Evolutionary conservation across 495 filamentous ascomycete species (phyloP), one percentile per base, ranked within the genome.

Genomic region (Podospora sp.): DNA sequence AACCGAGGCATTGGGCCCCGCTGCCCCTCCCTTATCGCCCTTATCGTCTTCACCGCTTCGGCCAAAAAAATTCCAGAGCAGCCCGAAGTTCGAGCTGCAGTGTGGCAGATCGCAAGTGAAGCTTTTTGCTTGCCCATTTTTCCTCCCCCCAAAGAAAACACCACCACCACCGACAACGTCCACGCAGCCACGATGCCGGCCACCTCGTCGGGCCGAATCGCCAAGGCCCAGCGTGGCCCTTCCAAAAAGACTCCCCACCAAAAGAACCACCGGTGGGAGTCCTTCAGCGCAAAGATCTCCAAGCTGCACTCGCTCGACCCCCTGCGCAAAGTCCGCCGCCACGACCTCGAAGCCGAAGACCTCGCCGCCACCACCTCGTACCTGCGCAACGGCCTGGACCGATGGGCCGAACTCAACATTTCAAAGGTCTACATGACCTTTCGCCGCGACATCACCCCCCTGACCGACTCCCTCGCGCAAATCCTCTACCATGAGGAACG

Each of bases 351-450:
- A 72, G 83, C 89, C 77, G 89, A 89, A 78, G 88, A 89, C 71
- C 85, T 90, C 71, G 80, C 85, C 20, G 83, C 84, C 21, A 85
- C 85, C 12, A 84, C 88, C 22, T 97, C 95, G 1, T 94, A 95
- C 78, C 92, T 98, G 70, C 86, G 87, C 67, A 86, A 88, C 60
- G 90, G 90, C 33, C 81, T 97, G 69, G 88, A 93, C 59, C 90
- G 90, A 84, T 99, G 95, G 95, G 80, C 83, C 36, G 94, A 97
- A 57, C 85, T 93, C 78, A 98, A 98, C 74, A 79, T 96, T 69
- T 94, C 96, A 4, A 86, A 89, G 59, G 84, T 83, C 24, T 99
- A 95, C 75, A 84, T 87, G 36, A 76, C 81, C 53, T 98, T 98
- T 75, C 81, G 85, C 60, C 84, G 86, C 55, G 87, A 92, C 74